Evolutionary conservation across 495 filamentous ascomycete genomes (phyloP), one percentile per base, ranked within the genome.

Genomic region (Penicillium daleae): DNA sequence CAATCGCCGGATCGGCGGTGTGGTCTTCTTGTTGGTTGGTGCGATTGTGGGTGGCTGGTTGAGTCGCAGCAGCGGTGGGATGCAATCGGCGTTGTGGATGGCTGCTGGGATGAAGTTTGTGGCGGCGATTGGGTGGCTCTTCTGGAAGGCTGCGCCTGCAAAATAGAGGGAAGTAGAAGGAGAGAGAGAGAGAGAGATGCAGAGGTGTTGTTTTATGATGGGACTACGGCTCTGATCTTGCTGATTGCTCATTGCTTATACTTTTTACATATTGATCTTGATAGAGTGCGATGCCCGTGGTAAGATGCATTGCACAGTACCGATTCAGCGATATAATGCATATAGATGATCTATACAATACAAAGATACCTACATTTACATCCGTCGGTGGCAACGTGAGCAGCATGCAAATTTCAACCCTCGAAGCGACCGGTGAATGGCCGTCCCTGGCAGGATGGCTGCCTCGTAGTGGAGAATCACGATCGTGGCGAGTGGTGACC

Each of bases 11-110:
- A 67, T 86, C 6, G 80, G 80, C 0, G 84, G 85, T 0, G 84
- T 90, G 15, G 66, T 86, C 0, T 74, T 78, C 17, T 73, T 90
- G 39, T 70, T 91, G 29, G 61, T 83, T 6, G 90, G 90, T 22
- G 86, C 84, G 0, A 85, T 92, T 55, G 70, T 76, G 0, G 87
- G 88, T 6, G 89, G 87, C 0, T 89, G 85, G 82, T 78, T 91
- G 67, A 81, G 82, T 70, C 77, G 80, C 57, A 86, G 78, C 64
- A 66, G 67, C 19, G 82, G 81, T 17, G 84, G 85, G 22, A 80
- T 90, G 72, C 70, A 80, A 64, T 76, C 75, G 10, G 81, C 80
- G 21, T 66, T 90, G 60, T 90, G 86, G 87, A 74, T 88, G 51
- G 84, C 82, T 1, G 87, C 78, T 4, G 80, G 75, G 0, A 65